Evolutionary conservation across 371 early-diverging fungal species (phyloP).

Genomic region (Aphelidium insulamus): DNA sequence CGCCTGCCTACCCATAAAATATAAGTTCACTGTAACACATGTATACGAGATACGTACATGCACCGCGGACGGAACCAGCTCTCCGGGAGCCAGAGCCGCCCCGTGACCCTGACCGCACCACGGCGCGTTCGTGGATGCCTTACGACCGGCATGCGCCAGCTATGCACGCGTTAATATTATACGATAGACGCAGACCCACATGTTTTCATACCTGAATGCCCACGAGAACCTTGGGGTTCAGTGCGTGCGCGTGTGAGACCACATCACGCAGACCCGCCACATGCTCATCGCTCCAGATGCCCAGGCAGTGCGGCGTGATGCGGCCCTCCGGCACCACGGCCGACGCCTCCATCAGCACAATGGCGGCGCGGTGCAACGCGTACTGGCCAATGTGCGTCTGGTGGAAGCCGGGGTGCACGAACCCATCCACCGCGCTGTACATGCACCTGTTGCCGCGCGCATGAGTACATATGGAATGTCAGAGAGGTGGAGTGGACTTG

Average conservation of each 20-base stretch:
- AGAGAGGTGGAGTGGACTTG: constrained; percentile 11
- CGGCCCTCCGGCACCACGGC: constrained; percentile 49
- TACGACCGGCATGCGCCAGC: constrained; percentile 67
- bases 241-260: too few relatives aligned
- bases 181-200: too few relatives aligned
- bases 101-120: too few relatives aligned
- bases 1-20: too few relatives aligned
- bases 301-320: constrained; percentile 46
- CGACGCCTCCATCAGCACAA: constrained; percentile 55
- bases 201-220: too few relatives aligned
- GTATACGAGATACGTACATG: too few relatives aligned
- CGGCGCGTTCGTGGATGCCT: constrained; percentile 7
- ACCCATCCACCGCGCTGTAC: constrained; percentile 33
- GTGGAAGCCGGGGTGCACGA: constrained; percentile 31
- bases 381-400: constrained; percentile 41
- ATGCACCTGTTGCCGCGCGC: constrained; percentile 13
- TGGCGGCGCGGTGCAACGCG: constrained; percentile 46
- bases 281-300: constrained; percentile 58
- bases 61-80: too few relatives aligned
- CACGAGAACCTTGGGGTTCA: too few relatives aligned
- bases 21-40: too few relatives aligned
- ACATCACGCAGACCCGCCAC: constrained; percentile 25
- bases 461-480: not conserved
- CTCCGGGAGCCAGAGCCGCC: too few relatives aligned
- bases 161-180: too few relatives aligned